These are phyloP conservation scores for Apiospora rasikravindrae DNA, from an alignment of 2,329 filamentous ascomycete species.

Conservation along the genomic window DNA sequence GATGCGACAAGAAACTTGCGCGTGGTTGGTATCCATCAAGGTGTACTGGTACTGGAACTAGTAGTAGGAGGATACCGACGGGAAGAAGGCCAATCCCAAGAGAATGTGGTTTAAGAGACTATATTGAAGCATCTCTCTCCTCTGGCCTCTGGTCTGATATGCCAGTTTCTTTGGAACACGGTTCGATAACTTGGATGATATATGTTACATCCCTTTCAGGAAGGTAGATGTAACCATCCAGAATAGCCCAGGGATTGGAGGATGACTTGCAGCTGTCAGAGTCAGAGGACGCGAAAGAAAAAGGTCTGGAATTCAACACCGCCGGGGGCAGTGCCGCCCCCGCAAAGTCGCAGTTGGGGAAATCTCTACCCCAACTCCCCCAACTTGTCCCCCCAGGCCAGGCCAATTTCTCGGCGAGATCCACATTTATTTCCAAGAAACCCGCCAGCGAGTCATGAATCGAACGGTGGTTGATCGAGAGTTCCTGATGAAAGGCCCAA, in stretches of 20 bases:
- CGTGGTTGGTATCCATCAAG: neutral
- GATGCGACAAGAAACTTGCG: neutral
- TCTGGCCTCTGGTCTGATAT: neutral
- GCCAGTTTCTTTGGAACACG: neutral
- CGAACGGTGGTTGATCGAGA: neutral
- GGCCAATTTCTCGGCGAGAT: slow-evolving; percentile 7
- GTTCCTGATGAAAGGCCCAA: neutral
- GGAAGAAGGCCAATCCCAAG: neutral
- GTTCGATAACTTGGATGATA: neutral
- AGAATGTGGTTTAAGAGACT: neutral
- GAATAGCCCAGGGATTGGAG: neutral
- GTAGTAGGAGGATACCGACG: neutral
- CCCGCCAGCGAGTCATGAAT: neutral
- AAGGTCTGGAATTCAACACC: neutral
- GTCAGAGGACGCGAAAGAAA: neutral
- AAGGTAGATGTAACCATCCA: neutral
- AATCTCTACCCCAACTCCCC: slow-evolving; percentile 7
- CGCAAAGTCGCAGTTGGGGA: slow-evolving; percentile 13
- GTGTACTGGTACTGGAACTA: neutral
- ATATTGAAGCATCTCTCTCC: neutral
- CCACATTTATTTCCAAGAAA: neutral
- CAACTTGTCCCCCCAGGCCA: neutral
- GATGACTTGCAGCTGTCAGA: neutral
- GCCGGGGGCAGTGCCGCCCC: neutral
- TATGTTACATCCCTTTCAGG: neutral